Base-by-base conservation (phyloP, 768 basidiomycete genomes). In the Suillus variegatus region DNA sequence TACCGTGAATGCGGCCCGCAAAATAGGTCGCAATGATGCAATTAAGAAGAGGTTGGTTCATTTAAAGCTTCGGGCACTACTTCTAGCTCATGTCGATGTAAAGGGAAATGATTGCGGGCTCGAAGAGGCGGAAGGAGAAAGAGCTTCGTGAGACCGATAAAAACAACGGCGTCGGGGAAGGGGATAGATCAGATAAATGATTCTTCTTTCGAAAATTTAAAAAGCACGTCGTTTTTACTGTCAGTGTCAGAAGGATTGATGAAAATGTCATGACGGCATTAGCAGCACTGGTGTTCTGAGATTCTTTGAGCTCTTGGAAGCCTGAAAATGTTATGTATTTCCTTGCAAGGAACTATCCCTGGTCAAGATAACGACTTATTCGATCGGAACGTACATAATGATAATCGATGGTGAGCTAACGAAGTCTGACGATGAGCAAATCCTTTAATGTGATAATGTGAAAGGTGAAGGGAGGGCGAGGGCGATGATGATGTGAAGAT, bases 61-160 rank as follows among this genome's bases (percentile, higher is more conserved):
- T 43, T 13, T 54, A 14, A 18, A 62, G 43, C 43, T 28, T 36
- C 32, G 32, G 43, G 13, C 43, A 64, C 41, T 66, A 35, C 66
- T 64, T 25, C 4, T 20, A 22, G 49, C 60, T 35, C 60, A 47
- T 14, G 64, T 25, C 36, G 32, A n/a, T 66, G 64, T 47, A 28
- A 66, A 93, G 93, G 79, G 92, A 92, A 32, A 94, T 94, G 90
- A 85, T 93, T 63, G 81, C 84, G 56, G 90, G 84, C 13, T 91
- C 90, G 44, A 91, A 91, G 76, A 80, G 89, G 56, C 82, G 90
- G 67, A 86, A 85, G 77, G 80, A 72, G 52, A 84, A 82, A 64
- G 70, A 65, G 7, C 20, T 60, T 12, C 58, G 58, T 20, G 43
- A 32, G 25, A 40, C 58, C 43, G 18, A 43, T 60, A 41, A 40